A percentile compares a stretch with the other conserved stretches of the same genome.
phyloP scores from a whole-genome alignment of 2,329 filamentous ascomycete genomes.

The Curvularia spicifera region DNA sequence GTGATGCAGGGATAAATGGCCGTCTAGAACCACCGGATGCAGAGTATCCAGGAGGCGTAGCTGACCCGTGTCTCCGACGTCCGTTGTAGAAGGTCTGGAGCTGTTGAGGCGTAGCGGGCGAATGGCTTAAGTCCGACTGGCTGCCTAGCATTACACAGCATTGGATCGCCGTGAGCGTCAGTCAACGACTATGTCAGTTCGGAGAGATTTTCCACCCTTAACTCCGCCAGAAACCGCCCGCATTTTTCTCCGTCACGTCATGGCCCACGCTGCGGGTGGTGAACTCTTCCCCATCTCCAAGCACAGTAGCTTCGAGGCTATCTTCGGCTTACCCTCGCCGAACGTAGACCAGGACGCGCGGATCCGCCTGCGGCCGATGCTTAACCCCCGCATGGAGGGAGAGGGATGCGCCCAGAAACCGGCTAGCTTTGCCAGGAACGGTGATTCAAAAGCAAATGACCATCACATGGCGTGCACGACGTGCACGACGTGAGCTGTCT shows the following conservation, averaged over 20 bases:
- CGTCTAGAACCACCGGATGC: slow-evolving; percentile 3
- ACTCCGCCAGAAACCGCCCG: slow-evolving; percentile 20
- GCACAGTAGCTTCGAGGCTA: slow-evolving; percentile 29
- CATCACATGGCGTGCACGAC: slow-evolving; percentile 21
- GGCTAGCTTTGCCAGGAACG: slow-evolving; percentile 25
- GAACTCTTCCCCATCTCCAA: slow-evolving; percentile 6
- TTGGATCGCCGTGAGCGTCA: slow-evolving; percentile 9
- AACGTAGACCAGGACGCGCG: slow-evolving; percentile 13
- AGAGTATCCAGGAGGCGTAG: slow-evolving; percentile 1
- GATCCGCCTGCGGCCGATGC: slow-evolving; percentile 21
- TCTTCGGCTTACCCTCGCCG: slow-evolving; percentile 37
- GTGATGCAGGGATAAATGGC: slow-evolving; percentile 3
- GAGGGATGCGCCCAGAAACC: slow-evolving; percentile 31
- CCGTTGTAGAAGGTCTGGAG: neutral
- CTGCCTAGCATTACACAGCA: slow-evolving; percentile 2
- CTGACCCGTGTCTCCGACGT: no score
- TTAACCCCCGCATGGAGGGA: slow-evolving; percentile 31
- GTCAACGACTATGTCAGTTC: slow-evolving; percentile 1
- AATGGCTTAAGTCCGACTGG: neutral
- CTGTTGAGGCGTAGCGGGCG: slow-evolving; percentile 7
- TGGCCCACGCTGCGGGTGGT: slow-evolving; percentile 9
- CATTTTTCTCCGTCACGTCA: slow-evolving; percentile 30
- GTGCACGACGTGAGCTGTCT: slow-evolving; percentile 19
- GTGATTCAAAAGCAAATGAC: slow-evolving; percentile 21
- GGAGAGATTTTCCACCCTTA: slow-evolving; percentile 8